Evolutionary conservation across 345 rosid genomes (phyloP).

Genomic region (Citrus reticulata): DNA sequence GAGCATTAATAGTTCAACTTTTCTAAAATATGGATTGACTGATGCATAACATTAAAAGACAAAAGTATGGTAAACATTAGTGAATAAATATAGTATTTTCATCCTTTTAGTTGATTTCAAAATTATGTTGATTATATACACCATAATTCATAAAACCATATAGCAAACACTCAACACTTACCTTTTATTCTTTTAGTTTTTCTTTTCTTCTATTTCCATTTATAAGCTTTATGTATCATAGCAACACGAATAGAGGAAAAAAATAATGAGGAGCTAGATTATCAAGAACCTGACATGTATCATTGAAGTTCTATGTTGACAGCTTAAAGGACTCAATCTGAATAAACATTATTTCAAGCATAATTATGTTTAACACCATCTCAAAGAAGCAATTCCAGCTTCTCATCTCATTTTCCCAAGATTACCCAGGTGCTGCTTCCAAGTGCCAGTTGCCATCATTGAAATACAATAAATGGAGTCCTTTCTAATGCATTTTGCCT

Average conservation of each 20-base stretch:
- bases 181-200: neutral
- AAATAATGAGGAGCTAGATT: neutral
- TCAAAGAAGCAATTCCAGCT: neutral
- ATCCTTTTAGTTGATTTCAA: neutral
- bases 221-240: neutral
- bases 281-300: neutral
- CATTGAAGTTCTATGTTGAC: conserved; percentile 1
- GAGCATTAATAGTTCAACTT: neutral
- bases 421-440: neutral
- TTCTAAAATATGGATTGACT: neutral
- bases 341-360: neutral
- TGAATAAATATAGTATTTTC: neutral
- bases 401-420: neutral
- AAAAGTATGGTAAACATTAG: neutral
- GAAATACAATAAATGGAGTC: neutral
- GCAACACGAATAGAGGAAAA: neutral
- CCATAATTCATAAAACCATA: neutral
- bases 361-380: neutral
- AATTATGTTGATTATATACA: neutral
- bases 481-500: neutral
- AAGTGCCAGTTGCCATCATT: neutral
- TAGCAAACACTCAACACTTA: neutral
- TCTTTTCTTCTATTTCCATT: neutral
- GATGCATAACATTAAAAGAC: neutral
- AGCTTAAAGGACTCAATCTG: neutral